Evolutionary conservation across 306 rosid genomes (phyloP).

Genomic region (Trifolium fragiferum): DNA sequence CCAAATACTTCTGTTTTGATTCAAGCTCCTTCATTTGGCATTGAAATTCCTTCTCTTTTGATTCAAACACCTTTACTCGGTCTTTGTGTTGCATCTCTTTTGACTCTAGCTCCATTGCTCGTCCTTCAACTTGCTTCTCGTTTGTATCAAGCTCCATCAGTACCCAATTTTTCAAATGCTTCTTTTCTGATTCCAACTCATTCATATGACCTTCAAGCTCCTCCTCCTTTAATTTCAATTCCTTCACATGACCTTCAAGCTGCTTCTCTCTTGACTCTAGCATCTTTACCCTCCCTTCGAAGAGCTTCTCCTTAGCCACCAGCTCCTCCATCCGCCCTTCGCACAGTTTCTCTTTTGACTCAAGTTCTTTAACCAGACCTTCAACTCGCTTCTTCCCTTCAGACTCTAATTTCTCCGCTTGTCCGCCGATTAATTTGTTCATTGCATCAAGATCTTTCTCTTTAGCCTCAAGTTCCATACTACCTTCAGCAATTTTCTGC

Average conservation of each 20-base stretch:
- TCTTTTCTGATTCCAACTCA: slow-evolving; percentile 38
- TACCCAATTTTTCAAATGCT: not conserved
- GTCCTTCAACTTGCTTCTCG: not conserved
- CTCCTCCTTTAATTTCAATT: not conserved
- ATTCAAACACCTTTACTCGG: not conserved
- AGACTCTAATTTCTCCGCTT: slow-evolving; percentile 29
- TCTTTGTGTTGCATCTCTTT: not conserved
- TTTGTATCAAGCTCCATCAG: not conserved
- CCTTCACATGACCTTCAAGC: not conserved
- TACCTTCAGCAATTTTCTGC: slow-evolving; percentile 16
- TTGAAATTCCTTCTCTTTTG: not conserved
- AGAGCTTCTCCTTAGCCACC: slow-evolving; percentile 32
- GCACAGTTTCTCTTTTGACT: not conserved
- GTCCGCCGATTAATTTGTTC: slow-evolving; percentile 25
- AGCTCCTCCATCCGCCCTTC: slow-evolving; percentile 29
- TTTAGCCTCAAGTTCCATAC: slow-evolving; percentile 36
- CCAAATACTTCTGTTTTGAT: not conserved
- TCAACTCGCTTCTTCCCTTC: slow-evolving; percentile 37
- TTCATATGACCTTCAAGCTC: not conserved
- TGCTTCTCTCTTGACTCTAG: not conserved
- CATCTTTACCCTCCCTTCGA: not conserved
- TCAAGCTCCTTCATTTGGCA: not conserved
- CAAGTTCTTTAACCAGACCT: not conserved
- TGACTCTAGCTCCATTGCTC: not conserved
- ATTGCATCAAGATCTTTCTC: slow-evolving; percentile 37